Base-by-base conservation (phyloP, 2,329 filamentous ascomycete genomes). In the Diaporthe helianthi region DNA sequence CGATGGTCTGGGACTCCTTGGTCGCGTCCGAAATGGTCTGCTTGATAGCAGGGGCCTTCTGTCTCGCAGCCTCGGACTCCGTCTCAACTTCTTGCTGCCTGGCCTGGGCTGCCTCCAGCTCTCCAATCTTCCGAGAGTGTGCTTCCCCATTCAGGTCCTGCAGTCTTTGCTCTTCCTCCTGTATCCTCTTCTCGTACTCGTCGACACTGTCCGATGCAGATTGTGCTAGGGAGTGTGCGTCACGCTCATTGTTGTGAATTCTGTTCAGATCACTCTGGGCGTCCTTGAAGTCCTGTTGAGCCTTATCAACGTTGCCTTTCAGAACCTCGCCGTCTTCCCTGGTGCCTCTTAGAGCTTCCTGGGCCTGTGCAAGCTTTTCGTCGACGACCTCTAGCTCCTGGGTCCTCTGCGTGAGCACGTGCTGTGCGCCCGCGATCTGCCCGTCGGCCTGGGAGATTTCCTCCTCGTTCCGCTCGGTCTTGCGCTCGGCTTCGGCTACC, bases 401-500 rank as follows among this genome's bases (percentile, higher is more conserved):
- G 29, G 92, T 86, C 58, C 84, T 83, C 17, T 82, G 79, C 12
- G 84, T 79, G 36, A 78, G 74, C 3, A 72, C 65, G 22, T 74
- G 71, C 66, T 80, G 73, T 24, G 74, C 75, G 70, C 84, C 80
- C 26, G 79, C 74, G 64, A 92, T 86, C 13, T 79, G 77, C 24
- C 77, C 76, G 22, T 86, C 79, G 17, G 76, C 75, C 10, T 79
- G 73, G 4, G 74, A 76, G 17, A 86, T 75, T 4, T 76, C 77
- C 17, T 79, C 74, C 49, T 83, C 78, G 4, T 79, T 74, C 9
- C 75, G 68, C 58, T 79, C 77, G 0, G 90, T 76, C 3, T 80
- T 75, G 44, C 79, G 81, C 79, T 98, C 95, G 78, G 92, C 86
- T 68, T 93, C 89, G 60, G 90, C 87, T 1, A 98, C 94, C 76